phyloP scores from a whole-genome alignment of 2,329 filamentous ascomycete genomes.

The Endocalyx cinctus region DNA sequence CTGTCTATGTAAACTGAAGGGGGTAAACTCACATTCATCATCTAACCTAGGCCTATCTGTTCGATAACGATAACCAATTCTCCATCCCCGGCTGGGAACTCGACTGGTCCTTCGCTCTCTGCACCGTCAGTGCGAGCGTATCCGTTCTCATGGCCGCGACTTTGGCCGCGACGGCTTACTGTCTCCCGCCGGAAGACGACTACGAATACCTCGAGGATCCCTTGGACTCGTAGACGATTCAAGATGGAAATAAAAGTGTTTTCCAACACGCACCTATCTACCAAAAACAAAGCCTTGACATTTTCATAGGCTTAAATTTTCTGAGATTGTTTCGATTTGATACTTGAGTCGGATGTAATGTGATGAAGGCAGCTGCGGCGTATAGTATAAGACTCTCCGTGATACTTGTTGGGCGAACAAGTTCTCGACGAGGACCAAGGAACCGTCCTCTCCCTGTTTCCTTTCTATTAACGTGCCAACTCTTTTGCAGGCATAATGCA shows the following conservation, averaged over 20 bases:
- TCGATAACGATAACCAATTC: constrained; percentile 79
- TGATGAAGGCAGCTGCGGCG: too few species aligned
- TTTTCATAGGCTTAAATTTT: too few species aligned
- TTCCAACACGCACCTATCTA: too few species aligned
- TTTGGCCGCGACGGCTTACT: constrained; percentile 61
- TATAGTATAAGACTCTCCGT: too few species aligned
- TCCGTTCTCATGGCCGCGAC: constrained; percentile 50
- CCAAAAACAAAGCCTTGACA: too few species aligned
- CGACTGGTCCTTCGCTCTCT: constrained; percentile 73
- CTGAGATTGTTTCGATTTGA: too few species aligned
- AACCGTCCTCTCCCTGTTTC: too few species aligned
- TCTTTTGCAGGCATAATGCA: not conserved
- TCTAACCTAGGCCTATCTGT: constrained; percentile 66
- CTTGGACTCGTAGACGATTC: constrained; percentile 43
- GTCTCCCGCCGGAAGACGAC: constrained; percentile 75
- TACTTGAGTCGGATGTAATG: too few species aligned
- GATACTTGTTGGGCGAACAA: too few species aligned
- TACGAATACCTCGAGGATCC: constrained; percentile 66
- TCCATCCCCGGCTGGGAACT: constrained; percentile 74
- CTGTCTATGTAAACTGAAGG: not conserved
- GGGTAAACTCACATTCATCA: not conserved
- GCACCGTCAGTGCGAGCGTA: constrained; percentile 51
- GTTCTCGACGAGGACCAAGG: too few species aligned
- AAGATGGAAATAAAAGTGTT: too few species aligned
- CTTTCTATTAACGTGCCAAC: too few species aligned